phyloP scores from a whole-genome alignment of 2,329 filamentous ascomycete genomes.

The Zymoseptoria tritici region DNA sequence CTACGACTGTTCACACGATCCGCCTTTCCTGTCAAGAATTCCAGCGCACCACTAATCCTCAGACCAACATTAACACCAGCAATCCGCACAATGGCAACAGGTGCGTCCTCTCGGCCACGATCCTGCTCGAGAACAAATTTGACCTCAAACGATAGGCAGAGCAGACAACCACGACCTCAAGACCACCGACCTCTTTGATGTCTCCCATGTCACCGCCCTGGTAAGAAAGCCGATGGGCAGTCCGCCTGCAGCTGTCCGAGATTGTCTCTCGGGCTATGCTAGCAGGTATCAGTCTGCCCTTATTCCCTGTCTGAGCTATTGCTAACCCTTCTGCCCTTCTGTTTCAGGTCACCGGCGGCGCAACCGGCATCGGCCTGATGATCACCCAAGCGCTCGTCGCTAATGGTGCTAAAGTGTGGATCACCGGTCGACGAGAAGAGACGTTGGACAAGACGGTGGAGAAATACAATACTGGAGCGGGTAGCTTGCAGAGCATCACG shows the following conservation, averaged over 20 bases:
- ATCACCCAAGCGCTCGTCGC: conserved; percentile 31
- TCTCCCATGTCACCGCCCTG: conserved; percentile 39
- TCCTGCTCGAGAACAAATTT: background rate
- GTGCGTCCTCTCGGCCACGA: too few relatives aligned
- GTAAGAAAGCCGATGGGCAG: conserved; percentile 7
- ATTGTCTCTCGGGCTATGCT: too few relatives aligned
- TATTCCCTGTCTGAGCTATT: too few relatives aligned
- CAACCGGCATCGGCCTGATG: conserved; percentile 37
- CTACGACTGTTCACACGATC: background rate
- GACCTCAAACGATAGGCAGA: conserved; percentile 19
- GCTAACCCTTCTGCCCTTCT: too few relatives aligned
- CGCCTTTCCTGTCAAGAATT: background rate
- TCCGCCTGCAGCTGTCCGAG: too few relatives aligned
- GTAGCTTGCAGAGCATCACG: conserved; percentile 32
- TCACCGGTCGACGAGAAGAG: conserved; percentile 40
- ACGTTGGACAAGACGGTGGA: conserved; percentile 40
- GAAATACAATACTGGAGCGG: conserved; percentile 39
- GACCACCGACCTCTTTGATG: conserved; percentile 38
- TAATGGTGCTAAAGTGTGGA: conserved; percentile 40
- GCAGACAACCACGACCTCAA: conserved; percentile 35
- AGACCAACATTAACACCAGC: background rate
- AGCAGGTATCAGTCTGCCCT: too few relatives aligned
- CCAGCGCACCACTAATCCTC: background rate
- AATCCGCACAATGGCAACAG: background rate
- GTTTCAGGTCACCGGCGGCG: conserved; percentile 35